Base-by-base conservation (phyloP, 257 asterid genomes). In the Salvia hispanica region DNA sequence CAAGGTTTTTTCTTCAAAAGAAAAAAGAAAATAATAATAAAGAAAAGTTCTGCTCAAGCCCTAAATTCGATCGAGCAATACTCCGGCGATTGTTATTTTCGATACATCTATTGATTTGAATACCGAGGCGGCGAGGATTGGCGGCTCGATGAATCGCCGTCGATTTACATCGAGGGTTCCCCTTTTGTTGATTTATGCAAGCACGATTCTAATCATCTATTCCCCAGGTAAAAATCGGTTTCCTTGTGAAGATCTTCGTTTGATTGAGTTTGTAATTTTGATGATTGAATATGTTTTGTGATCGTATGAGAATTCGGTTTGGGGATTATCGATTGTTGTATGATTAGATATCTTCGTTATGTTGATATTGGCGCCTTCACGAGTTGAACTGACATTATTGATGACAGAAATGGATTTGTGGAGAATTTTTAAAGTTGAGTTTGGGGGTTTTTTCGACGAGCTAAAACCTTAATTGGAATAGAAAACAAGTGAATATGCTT, bases 191-290 rank as follows among this genome's bases (percentile, higher is more conserved):
- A 51, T 76, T 65, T 63, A 69, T 25, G 62, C 79, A 7, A 72
- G 69, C 81, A 25, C 80, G 59, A 61, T 81, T 74, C 63, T 80
- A 65, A 75, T 85, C 77, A 60, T 67, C 77, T 84, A 66, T 68
- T 65, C 78, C 78, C 69, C 86, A 73, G 92, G 96, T 89, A 72
- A 57, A 34, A 74, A 36, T 18, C 43, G 3, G 4, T 9, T 53
- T 6, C 33, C 5, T 13, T 37, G 31, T 4, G 56, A 39, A 10
- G 13, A 10, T 55, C 64, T 62, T 34, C 21, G 16, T 57, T 62
- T 15, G 37, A 44, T 70, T n/a, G 43, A n/a, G 55, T 64, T 73
- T 16, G 15, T 34, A 10, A 52, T 10, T 44, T 64, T 44, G 34
- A 39, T 36, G 50, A 21, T 9, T n/a, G 3, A 53, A 54, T 44